Evolutionary conservation across 2,329 filamentous ascomycete genomes (phyloP), one percentile per base, ranked within the genome.

Genomic region (Sporothrix sp.): DNA sequence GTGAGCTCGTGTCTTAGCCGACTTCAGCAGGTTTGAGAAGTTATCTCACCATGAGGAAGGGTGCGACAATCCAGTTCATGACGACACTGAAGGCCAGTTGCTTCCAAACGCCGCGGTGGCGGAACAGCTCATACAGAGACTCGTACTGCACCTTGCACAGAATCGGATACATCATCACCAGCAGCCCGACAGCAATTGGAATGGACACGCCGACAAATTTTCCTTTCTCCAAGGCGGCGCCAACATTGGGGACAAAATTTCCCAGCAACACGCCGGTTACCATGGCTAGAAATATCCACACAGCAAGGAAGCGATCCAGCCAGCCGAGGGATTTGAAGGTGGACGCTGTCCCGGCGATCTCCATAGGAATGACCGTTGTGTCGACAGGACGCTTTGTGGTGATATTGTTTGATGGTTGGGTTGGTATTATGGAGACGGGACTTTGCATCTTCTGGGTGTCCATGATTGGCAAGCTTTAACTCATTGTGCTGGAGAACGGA

Each of bases 111-210:
- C 71, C 70, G 3, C 72, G 71, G 3, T 79, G 71, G 2, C 68
- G 64, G 52, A 93, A 75, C 4, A 87, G 69, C 3, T 76, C 68
- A 63, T 88, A 85, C 9, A 94, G 67, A 0, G 78, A 77, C 63
- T 94, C 87, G 65, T 81, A 93, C 36, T 79, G 79, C 6, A 94
- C 84, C 64, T 93, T 93, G 74, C 87, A 94, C 0, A 95, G 71
- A 53, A 95, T 94, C 0, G 88, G 89, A 61, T 93, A 95, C 87
- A 95, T 95, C 87, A 95, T 95, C 37, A 94, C 81, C 1, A 95
- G 73, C 1, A 95, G 68, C 0, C 88, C 87, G 43, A 94, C 70
- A 0, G 87, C 58, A 14, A 76, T 73, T 0, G 73, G 72, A 2
- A 65, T 49, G 0, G 65, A 66, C 1, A 66, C 62, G 3, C 58